Conservation (phyloP, 805 yeast species). For the Candida boleticola region DNA sequence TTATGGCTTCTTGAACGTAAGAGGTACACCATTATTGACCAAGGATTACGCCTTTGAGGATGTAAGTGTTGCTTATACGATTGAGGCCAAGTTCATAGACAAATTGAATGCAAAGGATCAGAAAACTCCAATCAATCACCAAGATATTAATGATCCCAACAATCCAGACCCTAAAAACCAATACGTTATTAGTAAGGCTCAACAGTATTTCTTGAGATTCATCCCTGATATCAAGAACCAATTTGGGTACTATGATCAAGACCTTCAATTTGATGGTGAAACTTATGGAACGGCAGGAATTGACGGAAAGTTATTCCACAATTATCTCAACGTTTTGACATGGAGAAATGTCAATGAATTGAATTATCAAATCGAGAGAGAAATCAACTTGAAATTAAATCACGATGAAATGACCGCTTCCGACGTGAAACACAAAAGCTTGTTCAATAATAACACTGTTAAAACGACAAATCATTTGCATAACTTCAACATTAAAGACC, state of each 20-base stretch:
- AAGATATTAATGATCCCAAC: slow-evolving; percentile 37
- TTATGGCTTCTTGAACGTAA: slow-evolving; percentile 48
- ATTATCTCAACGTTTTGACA: slow-evolving; percentile 24
- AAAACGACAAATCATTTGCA: slow-evolving; percentile 2
- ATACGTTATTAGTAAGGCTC: slow-evolving; percentile 34
- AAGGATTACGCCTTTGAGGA: slow-evolving; percentile 45
- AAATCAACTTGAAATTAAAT: slow-evolving; percentile 31
- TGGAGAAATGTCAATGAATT: slow-evolving; percentile 31
- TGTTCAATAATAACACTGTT: slow-evolving; percentile 14
- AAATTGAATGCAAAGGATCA: slow-evolving; percentile 31
- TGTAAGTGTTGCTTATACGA: slow-evolving; percentile 47
- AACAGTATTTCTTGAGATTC: slow-evolving; percentile 38
- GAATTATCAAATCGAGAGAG: slow-evolving; percentile 32
- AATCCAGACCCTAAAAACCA: slow-evolving; percentile 14
- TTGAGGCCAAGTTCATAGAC: slow-evolving; percentile 57
- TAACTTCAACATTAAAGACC: slow-evolving; percentile 10
- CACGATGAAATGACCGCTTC: slow-evolving; percentile 23
- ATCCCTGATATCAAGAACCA: slow-evolving; percentile 36
- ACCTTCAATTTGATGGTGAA: slow-evolving; percentile 23
- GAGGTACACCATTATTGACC: slow-evolving; percentile 54
- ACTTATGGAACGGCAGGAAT: slow-evolving; percentile 31
- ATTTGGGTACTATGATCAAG: slow-evolving; percentile 23
- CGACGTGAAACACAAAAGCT: slow-evolving; percentile 33
- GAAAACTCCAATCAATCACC: slow-evolving; percentile 25
- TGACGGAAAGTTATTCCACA: slow-evolving; percentile 31